Base-by-base conservation (phyloP, 345 rosid species). In the Lumnitzera racemosa region DNA sequence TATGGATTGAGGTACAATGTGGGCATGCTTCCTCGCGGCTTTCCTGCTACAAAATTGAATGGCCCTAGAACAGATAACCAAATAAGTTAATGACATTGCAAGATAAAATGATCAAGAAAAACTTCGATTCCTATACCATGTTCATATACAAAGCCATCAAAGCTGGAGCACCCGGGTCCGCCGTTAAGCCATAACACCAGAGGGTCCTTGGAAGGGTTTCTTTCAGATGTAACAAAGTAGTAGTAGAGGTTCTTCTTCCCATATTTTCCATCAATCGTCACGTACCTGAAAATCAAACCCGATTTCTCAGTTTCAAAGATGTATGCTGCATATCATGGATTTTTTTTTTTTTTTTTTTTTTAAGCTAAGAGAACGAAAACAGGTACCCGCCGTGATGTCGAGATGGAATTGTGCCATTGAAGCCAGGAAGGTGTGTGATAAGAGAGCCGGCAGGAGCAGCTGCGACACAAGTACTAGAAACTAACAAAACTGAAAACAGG, bases 81-180 rank as follows among this genome's bases (percentile, higher is more conserved):
- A 62, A 3, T 16, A 2, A 4, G 12, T 46, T 49, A 11, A 23
- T 14, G 14, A 46, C 20, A 41, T 13, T 12, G 23, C 1, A n/a
- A n/a, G 54, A 2, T 12, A 50, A 16, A 9, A 48, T 9, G 20
- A 36, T 24, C 11, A 43, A 29, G 24, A 36, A 3, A 63, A 4
- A 20, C 20, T 6, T 56, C 11, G 12, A 10, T 55, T 24, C 0
- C 0, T 0, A 29, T 72, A 78, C 78, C 83, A 12, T 70, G 70
- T 64, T 66, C 77, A 31, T 72, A 76, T 56, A 72, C 51, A 4
- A 76, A 73, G 1, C 75, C 70, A 11, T 56, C 73, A 11, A 77
- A 59, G 61, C 71, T 70, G 46, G 78, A 77, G 73, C 81, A 77
- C 11, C 75, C 64, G 1, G 81, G 81, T 11, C 78, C 81, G 0